These are phyloP conservation scores for Epichloe sp. DNA, from an alignment of 2,329 filamentous ascomycete genomes.

Conservation along the genomic window DNA sequence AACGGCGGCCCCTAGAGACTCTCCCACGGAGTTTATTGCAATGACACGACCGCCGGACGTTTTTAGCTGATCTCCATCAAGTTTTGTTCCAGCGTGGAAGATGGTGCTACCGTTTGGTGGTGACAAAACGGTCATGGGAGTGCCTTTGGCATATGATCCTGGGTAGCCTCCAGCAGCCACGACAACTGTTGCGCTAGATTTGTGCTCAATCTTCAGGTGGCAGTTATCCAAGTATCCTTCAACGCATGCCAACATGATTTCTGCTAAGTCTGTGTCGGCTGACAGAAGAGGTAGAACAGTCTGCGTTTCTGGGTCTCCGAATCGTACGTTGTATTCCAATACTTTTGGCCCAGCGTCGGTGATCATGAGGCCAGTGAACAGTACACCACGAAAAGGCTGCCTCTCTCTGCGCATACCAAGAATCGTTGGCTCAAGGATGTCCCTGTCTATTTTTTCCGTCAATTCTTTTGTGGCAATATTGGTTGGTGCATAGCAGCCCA, in stretches of 20 bases:
- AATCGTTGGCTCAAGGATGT: conserved; percentile 80
- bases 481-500: conserved; percentile 95
- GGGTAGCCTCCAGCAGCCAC: conserved; percentile 88
- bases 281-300: conserved; percentile 69
- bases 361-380: conserved; percentile 92
- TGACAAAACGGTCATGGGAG: conserved; percentile 35
- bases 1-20: conserved; percentile 68
- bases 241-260: conserved; percentile 78
- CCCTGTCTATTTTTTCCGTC: conserved; percentile 62
- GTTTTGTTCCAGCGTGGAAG: conserved; percentile 83
- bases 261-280: conserved; percentile 67
- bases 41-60: conserved; percentile 87
- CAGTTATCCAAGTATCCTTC: conserved; percentile 61
- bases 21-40: conserved; percentile 66
- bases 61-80: conserved; percentile 49
- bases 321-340: conserved; percentile 86
- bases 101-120: conserved; percentile 44
- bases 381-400: conserved; percentile 57
- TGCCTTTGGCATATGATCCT: conserved; percentile 71
- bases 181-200: conserved; percentile 84
- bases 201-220: conserved; percentile 50
- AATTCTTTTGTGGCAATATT: conserved; percentile 62
- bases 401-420: conserved; percentile 76
- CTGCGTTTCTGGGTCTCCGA: conserved; percentile 86
- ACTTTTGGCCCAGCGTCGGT: conserved; percentile 68